A percentile compares a stretch with the other conserved stretches of the same genome.
Conservation (phyloP, 2,329 filamentous ascomycete species). For the Pseudocercospora ulei region DNA sequence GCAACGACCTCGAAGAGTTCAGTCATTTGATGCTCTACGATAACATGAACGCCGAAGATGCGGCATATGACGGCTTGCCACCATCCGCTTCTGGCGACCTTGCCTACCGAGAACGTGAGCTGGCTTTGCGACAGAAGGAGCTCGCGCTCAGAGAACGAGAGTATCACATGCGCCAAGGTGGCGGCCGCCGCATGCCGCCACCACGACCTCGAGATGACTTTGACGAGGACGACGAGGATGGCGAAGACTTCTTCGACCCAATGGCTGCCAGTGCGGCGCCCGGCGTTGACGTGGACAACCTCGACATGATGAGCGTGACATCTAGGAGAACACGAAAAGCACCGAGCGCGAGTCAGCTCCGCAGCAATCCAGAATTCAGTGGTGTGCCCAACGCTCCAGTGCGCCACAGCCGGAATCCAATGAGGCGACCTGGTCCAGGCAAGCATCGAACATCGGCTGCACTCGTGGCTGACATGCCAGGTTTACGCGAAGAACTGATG, state of each 20-base stretch:
- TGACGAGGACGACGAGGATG: slow-evolving; percentile 79
- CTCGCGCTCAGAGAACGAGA: slow-evolving; percentile 80
- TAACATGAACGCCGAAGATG: slow-evolving; percentile 55
- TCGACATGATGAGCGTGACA: slow-evolving; percentile 99
- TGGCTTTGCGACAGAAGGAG: slow-evolving; percentile 79
- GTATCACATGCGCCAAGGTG: slow-evolving; percentile 56
- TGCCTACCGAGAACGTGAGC: slow-evolving; percentile 68
- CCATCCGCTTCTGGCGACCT: slow-evolving; percentile 46
- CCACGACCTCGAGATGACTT: slow-evolving; percentile 39
- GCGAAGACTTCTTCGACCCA: slow-evolving; percentile 79
- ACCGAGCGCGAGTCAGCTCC: slow-evolving; percentile 62
- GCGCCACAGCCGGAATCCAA: slow-evolving; percentile 43
- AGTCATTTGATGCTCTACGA: slow-evolving; percentile 91
- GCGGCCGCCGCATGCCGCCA: slow-evolving; percentile 29
- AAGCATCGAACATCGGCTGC: slow-evolving; percentile 70
- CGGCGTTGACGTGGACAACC: slow-evolving; percentile 79
- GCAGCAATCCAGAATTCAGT: slow-evolving; percentile 64
- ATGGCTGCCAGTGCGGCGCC: slow-evolving; percentile 53
- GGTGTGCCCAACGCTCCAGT: slow-evolving; percentile 37
- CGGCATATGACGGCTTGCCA: slow-evolving; percentile 32
- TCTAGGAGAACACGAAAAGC: slow-evolving; percentile 78
- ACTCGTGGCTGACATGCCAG: slow-evolving; percentile 60
- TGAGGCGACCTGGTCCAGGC: slow-evolving; percentile 43
- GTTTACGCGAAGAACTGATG: slow-evolving; percentile 68
- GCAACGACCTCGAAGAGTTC: slow-evolving; percentile 73